Percentiles rank a stretch among this genome's conserved stretches.
Evolutionary conservation across 2,329 filamentous ascomycete species (phyloP).

Genomic region (Neopestalotiopsis sp.): DNA sequence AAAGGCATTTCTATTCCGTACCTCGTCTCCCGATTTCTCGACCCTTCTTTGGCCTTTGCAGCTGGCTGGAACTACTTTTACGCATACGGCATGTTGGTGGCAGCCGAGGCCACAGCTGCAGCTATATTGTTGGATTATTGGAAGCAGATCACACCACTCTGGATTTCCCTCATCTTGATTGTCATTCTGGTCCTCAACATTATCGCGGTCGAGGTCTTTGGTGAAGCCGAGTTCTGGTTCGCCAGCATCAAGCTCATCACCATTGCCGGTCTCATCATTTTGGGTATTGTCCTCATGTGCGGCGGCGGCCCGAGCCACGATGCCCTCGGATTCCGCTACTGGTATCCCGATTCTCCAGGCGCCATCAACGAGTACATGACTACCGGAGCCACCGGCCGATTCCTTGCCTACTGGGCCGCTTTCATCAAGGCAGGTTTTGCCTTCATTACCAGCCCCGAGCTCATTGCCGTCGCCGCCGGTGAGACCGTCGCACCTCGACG

Average conservation of each 20-base stretch:
- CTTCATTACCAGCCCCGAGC: slow-evolving; percentile 67
- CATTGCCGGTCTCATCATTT: slow-evolving; percentile 61
- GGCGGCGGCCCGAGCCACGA: slow-evolving; percentile 58
- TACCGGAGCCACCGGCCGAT: slow-evolving; percentile 52
- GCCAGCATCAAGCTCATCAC: slow-evolving; percentile 64
- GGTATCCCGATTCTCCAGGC: slow-evolving; percentile 42
- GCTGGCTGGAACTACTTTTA: slow-evolving; percentile 68
- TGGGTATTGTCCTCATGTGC: slow-evolving; percentile 60
- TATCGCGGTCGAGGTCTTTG: slow-evolving; percentile 61
- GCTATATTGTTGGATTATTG: slow-evolving; percentile 66
- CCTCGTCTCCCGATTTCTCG: slow-evolving; percentile 60
- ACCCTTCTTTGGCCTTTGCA: slow-evolving; percentile 60
- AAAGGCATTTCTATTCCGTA: slow-evolving; percentile 62
- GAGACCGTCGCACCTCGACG: slow-evolving; percentile 68
- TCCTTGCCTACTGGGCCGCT: slow-evolving; percentile 63
- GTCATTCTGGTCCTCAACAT: slow-evolving; percentile 62
- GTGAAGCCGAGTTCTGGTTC: slow-evolving; percentile 67
- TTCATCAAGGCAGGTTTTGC: slow-evolving; percentile 64
- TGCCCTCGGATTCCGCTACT: slow-evolving; percentile 55
- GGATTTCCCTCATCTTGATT: slow-evolving; percentile 62
- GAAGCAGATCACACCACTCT: slow-evolving; percentile 56
- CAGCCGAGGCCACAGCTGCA: slow-evolving; percentile 62
- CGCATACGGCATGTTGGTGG: slow-evolving; percentile 62
- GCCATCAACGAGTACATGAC: slow-evolving; percentile 54
- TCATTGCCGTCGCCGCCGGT: slow-evolving; percentile 67